A percentile compares a stretch with the other conserved stretches of the same genome.
Evolutionary conservation across 2,329 filamentous ascomycete species (phyloP).

Genomic region (Bimuria novae-zelandiae): DNA sequence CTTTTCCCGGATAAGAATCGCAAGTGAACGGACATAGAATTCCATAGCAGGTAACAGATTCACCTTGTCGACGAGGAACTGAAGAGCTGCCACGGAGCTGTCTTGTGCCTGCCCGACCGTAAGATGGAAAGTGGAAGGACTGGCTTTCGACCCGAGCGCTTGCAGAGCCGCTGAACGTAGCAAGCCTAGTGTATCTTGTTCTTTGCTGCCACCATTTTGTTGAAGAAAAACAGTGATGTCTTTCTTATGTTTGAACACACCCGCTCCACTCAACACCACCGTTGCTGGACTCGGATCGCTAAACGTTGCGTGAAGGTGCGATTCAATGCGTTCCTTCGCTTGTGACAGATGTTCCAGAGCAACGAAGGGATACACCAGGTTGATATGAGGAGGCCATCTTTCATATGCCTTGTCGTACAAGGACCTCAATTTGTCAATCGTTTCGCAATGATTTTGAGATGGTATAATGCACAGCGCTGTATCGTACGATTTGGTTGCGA

Average conservation of each 20-base stretch:
- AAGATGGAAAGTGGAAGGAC: constrained; percentile 54
- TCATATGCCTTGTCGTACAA: constrained; percentile 65
- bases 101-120: constrained; percentile 65
- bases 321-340: constrained; percentile 49
- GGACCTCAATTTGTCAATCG: constrained; percentile 61
- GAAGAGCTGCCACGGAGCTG: constrained; percentile 50
- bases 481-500: constrained; percentile 53
- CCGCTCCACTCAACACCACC: constrained; percentile 48
- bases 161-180: constrained; percentile 27
- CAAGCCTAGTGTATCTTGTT: constrained; percentile 12
- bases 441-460: constrained; percentile 53
- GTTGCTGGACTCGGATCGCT: not conserved
- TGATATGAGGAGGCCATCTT: constrained; percentile 70
- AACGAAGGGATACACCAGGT: constrained; percentile 70
- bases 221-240: constrained; percentile 51
- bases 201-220: constrained; percentile 13
- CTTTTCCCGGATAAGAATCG: constrained; percentile 59
- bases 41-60: constrained; percentile 52
- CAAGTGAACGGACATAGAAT: constrained; percentile 57
- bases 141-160: constrained; percentile 28
- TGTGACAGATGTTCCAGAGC: constrained; percentile 51
- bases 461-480: constrained; percentile 67
- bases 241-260: constrained; percentile 56
- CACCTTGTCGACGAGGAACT: constrained; percentile 59
- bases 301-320: constrained; percentile 36